Conservation (phyloP, 2,329 filamentous ascomycete genomes). For the Fusarium torulosum region DNA sequence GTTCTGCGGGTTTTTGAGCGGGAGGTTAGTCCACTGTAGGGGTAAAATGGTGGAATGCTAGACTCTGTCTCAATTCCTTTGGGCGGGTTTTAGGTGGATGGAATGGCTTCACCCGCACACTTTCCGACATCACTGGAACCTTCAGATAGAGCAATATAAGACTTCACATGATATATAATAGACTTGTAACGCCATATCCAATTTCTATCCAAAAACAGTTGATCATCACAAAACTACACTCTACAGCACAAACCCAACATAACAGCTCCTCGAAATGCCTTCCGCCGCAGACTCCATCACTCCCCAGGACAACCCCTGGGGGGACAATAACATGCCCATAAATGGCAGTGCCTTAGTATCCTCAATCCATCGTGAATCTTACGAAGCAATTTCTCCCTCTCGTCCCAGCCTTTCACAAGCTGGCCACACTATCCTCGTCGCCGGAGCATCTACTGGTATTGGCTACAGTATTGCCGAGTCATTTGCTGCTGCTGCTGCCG, state of each 20-base stretch:
- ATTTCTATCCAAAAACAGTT: rapidly evolving
- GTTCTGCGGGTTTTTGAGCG: background rate
- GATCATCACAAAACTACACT: too few relatives aligned
- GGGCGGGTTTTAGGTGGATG: background rate
- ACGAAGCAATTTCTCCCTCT: constrained; percentile 54
- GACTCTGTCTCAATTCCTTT: rapidly evolving
- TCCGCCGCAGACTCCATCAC: background rate
- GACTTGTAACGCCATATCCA: background rate
- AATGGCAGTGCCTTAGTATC: background rate
- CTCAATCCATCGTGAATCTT: constrained; percentile 32
- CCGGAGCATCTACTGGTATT: constrained; percentile 21
- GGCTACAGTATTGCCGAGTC: constrained; percentile 56
- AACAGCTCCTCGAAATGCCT: constrained; percentile 1
- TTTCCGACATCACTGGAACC: background rate
- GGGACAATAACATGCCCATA: background rate
- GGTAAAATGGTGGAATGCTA: background rate
- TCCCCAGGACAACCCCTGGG: constrained; percentile 13
- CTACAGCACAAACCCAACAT: background rate
- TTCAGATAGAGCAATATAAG: too few relatives aligned
- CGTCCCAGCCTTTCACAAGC: constrained; percentile 58
- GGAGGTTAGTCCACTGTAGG: background rate
- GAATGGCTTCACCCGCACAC: background rate
- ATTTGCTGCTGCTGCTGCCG: constrained; percentile 59
- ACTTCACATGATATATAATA: background rate
- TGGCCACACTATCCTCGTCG: constrained; percentile 3